Base-by-base conservation (phyloP, 73 alveolate genomes). In the Halteria grandinella region DNA sequence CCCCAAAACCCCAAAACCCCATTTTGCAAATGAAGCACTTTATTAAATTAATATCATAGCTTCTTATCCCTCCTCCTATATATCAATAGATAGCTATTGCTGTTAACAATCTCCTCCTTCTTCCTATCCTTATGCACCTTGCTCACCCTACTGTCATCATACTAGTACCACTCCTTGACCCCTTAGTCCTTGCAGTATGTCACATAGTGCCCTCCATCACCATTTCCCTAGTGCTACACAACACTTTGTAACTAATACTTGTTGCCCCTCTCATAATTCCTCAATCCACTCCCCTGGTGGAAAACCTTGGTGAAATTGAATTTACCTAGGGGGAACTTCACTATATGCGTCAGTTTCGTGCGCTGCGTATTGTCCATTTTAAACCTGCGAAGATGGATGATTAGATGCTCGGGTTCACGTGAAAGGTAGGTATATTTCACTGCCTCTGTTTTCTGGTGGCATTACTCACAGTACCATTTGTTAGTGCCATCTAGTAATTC, bases 391-490 rank as follows among this genome's bases (percentile, higher is more conserved):
- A 20, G 27, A 47, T 47, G 58, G 58, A 47, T 10, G 11, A 47
- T 15, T 8, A 47, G 58, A 23, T 7, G 11, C 58, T 47, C 58
- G 4, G 58, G 58, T 6, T 15, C 24, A 8, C 15, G 4, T 8
- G 15, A 8, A 17, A 47, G 7, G 11, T 47, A 5, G 58, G 31
- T 47, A 47, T 8, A 47, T 47, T 47, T 47, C 28, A 15, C 4
- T 6, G 6, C 27, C 31, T 47, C 58, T 25, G 47, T 36, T 5
- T 47, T 17, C 31, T 17, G 11, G 27, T 47, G 24, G 60, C 78
- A 62, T 17, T 62, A 5, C 7, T 62, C 62, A 20, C 78, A 62
- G 59, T 10, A 32, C 62, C 58, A 39, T 15, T 14, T 27, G n/a
- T 36, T 36, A 15, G 24, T 39, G 31, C 54, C 54, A 3, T 10